phyloP scores from a whole-genome alignment of 2,329 filamentous ascomycete species.

The Coniosporium tulheliwenetii region DNA sequence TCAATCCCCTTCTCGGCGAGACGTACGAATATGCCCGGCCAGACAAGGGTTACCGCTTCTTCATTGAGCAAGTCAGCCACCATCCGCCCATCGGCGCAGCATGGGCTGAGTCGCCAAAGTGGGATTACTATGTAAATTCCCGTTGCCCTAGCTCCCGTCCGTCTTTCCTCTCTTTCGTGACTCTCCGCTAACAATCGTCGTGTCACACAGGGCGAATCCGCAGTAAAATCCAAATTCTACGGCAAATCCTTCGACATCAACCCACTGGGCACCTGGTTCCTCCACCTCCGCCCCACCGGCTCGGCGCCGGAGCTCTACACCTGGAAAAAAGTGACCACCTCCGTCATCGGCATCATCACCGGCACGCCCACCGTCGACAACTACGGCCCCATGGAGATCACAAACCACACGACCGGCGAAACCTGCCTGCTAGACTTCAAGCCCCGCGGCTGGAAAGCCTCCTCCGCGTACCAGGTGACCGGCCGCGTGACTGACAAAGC shows the following conservation, averaged over 20 bases:
- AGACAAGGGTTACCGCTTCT: conserved; percentile 96
- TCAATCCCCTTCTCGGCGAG: conserved; percentile 90
- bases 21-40: conserved; percentile 93
- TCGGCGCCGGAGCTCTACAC: conserved; percentile 74
- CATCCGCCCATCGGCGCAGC: conserved; percentile 90
- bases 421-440: conserved; percentile 87
- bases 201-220: conserved; percentile 57
- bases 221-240: conserved; percentile 92
- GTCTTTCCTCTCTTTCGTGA: no score
- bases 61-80: conserved; percentile 96
- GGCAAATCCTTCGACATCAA: conserved; percentile 97
- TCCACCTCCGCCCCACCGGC: conserved; percentile 60
- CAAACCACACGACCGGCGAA: conserved; percentile 93
- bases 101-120: conserved; percentile 80
- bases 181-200: no score
- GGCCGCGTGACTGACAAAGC: conserved; percentile 71
- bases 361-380: conserved; percentile 96
- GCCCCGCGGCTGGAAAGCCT: conserved; percentile 86
- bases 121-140: conserved; percentile 65
- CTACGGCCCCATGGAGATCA: conserved; percentile 92
- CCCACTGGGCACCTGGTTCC: conserved; percentile 91
- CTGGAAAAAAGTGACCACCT: conserved; percentile 97
- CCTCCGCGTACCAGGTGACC: conserved; percentile 73
- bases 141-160: neutral
- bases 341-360: conserved; percentile 96